Conservation (phyloP, 148 eudicot genomes). For the Diospyros lotus region DNA sequence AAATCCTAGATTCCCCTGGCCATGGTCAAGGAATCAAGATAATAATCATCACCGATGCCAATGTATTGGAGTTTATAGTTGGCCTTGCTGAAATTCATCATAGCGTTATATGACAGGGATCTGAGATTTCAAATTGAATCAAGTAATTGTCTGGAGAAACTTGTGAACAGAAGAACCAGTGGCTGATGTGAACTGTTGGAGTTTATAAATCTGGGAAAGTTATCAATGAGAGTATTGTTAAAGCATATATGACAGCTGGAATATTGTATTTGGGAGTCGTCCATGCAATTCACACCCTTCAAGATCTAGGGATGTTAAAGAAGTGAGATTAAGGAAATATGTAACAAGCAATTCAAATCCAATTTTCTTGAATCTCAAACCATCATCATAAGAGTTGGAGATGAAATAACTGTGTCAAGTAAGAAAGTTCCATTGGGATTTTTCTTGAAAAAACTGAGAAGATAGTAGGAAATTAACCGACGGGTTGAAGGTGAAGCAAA, state of each 20-base stretch:
- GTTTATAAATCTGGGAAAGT: background rate
- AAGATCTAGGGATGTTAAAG: background rate
- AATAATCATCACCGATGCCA: too few relatives aligned
- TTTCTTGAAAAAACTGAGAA: background rate
- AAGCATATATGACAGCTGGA: slow-evolving; percentile 3
- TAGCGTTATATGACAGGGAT: background rate
- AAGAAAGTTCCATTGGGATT: slow-evolving; percentile 13
- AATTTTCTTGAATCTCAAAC: background rate
- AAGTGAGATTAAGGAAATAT: background rate
- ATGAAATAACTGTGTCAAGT: slow-evolving; percentile 2
- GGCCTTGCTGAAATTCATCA: too few relatives aligned
- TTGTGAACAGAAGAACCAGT: background rate
- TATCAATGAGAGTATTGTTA: background rate
- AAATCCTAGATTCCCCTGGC: too few relatives aligned
- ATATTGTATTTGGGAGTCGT: slow-evolving; percentile 14
- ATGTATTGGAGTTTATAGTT: too few relatives aligned
- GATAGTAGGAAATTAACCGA: too few relatives aligned
- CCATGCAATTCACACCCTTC: background rate
- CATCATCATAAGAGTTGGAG: slow-evolving; percentile 15
- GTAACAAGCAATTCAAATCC: background rate
- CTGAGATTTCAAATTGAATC: slow-evolving; percentile 14
- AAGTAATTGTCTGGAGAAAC: slow-evolving; percentile 8
- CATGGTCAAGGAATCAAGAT: too few relatives aligned
- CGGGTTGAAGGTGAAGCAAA: too few relatives aligned
- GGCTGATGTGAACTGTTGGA: background rate